These are phyloP conservation scores for Komagataella pseudopastoris DNA, from an alignment of 805 yeast species.

Conservation along the genomic window DNA sequence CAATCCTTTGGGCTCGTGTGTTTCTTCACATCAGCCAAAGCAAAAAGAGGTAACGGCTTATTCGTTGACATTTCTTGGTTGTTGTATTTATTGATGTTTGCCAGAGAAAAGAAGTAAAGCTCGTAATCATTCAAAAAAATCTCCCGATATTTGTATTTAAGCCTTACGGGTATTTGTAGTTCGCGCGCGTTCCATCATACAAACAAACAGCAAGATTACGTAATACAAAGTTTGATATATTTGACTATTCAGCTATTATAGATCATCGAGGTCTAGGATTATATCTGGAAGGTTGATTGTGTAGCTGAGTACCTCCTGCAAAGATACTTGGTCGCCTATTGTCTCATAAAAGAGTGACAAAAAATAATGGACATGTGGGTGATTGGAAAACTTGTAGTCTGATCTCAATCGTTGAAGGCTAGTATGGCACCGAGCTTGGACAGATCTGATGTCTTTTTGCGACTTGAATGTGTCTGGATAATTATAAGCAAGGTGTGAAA, in stretches of 20 bases:
- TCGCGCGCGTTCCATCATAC: not conserved
- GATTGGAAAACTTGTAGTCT: not conserved
- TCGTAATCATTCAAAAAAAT: not conserved
- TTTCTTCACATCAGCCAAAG: conserved; percentile 6
- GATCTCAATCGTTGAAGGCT: not conserved
- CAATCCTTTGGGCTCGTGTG: conserved; percentile 46
- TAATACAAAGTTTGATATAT: not conserved
- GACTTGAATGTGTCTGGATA: not conserved
- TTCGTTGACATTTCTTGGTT: not conserved
- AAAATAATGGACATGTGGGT: not conserved
- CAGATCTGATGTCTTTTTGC: not conserved
- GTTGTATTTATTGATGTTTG: not conserved
- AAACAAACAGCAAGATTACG: not conserved
- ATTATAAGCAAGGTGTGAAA: not conserved
- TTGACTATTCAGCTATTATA: not conserved
- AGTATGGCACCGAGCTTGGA: not conserved
- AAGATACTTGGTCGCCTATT: not conserved
- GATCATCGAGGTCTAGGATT: not conserved
- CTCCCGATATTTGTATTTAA: not conserved
- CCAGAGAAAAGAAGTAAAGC: not conserved
- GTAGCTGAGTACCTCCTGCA: not conserved
- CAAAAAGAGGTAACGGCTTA: not conserved
- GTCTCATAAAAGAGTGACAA: not conserved
- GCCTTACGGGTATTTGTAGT: not conserved
- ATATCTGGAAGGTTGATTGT: not conserved